These are phyloP conservation scores for Bauhinia variegata DNA, from an alignment of 306 rosid genomes.

Conservation along the genomic window DNA sequence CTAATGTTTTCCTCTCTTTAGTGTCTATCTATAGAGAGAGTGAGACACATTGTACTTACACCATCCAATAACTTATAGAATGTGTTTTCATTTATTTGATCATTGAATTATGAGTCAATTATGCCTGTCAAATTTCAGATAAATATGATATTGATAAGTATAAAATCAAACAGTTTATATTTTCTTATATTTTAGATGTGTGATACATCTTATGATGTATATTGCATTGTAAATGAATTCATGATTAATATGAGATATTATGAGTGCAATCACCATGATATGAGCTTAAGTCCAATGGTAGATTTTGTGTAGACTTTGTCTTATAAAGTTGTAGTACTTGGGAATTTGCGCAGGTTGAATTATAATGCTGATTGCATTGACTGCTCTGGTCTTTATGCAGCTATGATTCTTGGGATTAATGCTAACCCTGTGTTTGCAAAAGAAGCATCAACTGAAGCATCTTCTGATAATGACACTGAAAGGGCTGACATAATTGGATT, in stretches of 20 bases:
- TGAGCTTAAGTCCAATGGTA: constrained; percentile 3
- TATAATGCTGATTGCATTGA: constrained; percentile 27
- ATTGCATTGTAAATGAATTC: not conserved
- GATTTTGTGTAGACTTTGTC: constrained; percentile 12
- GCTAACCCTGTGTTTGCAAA: constrained; percentile 69
- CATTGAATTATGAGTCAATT: not conserved
- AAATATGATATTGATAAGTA: not conserved
- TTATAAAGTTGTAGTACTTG: not conserved
- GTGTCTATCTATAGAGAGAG: too few species aligned
- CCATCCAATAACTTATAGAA: not conserved
- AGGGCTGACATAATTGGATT: constrained; percentile 48
- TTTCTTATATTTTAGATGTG: not conserved
- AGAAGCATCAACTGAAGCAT: constrained; percentile 48
- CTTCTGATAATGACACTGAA: constrained; percentile 47
- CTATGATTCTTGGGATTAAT: constrained; percentile 63
- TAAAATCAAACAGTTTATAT: not conserved
- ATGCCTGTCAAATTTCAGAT: not conserved
- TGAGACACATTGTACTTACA: constrained; percentile 6
- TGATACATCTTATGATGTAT: not conserved
- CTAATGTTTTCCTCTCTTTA: too few species aligned
- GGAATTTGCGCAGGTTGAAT: not conserved
- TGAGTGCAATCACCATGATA: too few species aligned
- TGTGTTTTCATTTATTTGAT: not conserved
- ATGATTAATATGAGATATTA: not conserved
- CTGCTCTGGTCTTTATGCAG: constrained; percentile 45